These are phyloP conservation scores for Scytalidium sp. DNA, from an alignment of 2,329 filamentous ascomycete genomes.

Conservation along the genomic window DNA sequence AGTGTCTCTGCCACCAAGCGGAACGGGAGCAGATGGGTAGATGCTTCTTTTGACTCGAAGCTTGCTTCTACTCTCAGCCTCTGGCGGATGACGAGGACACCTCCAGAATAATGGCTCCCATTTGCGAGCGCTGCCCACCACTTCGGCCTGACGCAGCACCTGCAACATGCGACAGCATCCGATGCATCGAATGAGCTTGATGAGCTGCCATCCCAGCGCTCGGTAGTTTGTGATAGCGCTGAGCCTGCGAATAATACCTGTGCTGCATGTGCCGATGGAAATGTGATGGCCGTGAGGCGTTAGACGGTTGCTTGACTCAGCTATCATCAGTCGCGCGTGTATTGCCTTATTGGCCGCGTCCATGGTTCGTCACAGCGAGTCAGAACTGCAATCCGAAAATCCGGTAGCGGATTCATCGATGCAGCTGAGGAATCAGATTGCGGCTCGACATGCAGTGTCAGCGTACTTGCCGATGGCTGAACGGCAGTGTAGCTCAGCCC, in stretches of 20 bases:
- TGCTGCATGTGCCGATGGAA: no score
- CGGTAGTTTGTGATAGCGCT: background rate
- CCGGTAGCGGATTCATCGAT: background rate
- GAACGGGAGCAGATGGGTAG: background rate
- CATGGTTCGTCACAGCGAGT: background rate
- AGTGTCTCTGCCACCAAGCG: background rate
- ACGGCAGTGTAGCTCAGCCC: background rate
- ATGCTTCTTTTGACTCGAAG: background rate
- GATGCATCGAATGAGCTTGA: no score
- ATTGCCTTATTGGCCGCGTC: background rate
- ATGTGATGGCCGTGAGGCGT: background rate
- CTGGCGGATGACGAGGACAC: background rate
- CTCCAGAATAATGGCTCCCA: no score
- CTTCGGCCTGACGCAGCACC: background rate
- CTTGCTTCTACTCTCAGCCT: background rate
- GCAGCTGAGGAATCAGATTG: background rate
- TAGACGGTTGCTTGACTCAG: background rate
- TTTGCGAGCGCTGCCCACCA: background rate
- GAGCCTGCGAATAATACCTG: background rate
- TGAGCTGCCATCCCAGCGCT: background rate
- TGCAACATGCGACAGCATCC: background rate
- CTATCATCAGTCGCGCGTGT: background rate
- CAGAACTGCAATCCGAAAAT: background rate
- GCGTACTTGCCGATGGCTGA: background rate
- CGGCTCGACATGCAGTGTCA: background rate